phyloP scores from a whole-genome alignment of 164 flowering plant genomes.

The Piper longum region DNA sequence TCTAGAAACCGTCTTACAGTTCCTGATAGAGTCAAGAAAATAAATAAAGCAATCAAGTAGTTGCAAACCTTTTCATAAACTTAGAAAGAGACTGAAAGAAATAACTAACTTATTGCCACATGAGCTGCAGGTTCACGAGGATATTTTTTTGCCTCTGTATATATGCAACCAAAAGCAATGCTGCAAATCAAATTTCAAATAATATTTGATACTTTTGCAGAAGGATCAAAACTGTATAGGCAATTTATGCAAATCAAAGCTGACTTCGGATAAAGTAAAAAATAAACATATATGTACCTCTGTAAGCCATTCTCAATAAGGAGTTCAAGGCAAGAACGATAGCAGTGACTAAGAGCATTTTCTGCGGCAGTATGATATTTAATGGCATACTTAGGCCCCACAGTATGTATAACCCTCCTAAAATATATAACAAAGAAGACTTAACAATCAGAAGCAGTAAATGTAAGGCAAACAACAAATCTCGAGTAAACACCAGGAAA shows the following conservation, averaged over 20 bases:
- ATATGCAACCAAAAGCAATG: conserved; percentile 94
- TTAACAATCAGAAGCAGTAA: neutral
- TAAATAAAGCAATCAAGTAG: neutral
- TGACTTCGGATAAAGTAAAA: neutral
- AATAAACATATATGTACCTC: conserved; percentile 31
- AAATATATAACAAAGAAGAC: neutral
- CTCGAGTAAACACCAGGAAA: neutral
- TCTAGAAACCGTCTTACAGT: conserved; percentile 71
- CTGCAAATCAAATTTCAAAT: conserved; percentile 37
- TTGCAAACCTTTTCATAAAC: neutral
- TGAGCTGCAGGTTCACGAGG: conserved; percentile 99
- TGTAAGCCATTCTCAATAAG: conserved; percentile 83
- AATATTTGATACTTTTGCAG: neutral
- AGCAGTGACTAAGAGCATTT: conserved; percentile 96
- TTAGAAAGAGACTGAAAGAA: neutral
- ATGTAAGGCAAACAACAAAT: neutral
- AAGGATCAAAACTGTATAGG: neutral
- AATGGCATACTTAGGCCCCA: conserved; percentile 98
- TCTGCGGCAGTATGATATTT: conserved; percentile 99
- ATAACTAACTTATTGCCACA: conserved; percentile 80
- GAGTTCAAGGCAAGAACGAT: conserved; percentile 96
- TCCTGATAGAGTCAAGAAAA: conserved; percentile 3
- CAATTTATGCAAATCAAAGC: neutral
- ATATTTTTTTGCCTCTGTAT: conserved; percentile 88
- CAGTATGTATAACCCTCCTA: conserved; percentile 97